Evolutionary conservation across 345 rosid species (phyloP).

Genomic region (Salix udensis): DNA sequence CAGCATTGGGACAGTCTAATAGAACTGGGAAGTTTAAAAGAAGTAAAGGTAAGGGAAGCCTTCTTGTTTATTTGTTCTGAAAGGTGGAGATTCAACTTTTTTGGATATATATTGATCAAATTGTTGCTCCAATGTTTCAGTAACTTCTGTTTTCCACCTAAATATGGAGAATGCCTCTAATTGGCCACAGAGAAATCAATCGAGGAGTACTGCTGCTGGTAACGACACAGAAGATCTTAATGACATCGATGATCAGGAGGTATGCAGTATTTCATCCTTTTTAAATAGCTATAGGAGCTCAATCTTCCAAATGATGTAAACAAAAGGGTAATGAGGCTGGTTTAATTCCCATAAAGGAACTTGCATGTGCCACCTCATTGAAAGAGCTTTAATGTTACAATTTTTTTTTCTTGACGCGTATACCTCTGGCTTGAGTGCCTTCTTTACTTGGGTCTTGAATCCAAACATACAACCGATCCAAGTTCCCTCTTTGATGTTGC

Average conservation of each 20-base stretch:
- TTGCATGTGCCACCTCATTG: no score
- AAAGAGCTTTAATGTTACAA: no score
- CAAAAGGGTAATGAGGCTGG: no score
- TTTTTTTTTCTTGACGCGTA: no score
- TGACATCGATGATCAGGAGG: conserved; percentile 34
- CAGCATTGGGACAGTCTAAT: neutral
- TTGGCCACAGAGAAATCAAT: neutral
- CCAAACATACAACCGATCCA: no score
- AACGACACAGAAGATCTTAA: conserved; percentile 19
- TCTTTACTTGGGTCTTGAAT: no score
- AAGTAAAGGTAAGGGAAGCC: conserved; percentile 18
- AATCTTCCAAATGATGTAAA: neutral
- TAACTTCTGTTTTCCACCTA: conserved; percentile 5
- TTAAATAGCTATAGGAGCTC: neutral
- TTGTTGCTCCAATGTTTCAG: conserved; percentile 6
- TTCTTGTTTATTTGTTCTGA: neutral
- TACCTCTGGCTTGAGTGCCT: no score
- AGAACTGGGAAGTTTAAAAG: neutral
- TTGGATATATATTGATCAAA: neutral
- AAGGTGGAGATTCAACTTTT: neutral
- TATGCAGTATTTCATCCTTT: neutral
- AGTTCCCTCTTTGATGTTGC: no score
- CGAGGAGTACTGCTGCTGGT: neutral
- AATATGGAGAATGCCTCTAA: neutral
- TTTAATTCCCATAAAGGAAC: no score